These are phyloP conservation scores for Favolaschia claudopus DNA, from an alignment of 768 basidiomycete genomes.

Conservation along the genomic window DNA sequence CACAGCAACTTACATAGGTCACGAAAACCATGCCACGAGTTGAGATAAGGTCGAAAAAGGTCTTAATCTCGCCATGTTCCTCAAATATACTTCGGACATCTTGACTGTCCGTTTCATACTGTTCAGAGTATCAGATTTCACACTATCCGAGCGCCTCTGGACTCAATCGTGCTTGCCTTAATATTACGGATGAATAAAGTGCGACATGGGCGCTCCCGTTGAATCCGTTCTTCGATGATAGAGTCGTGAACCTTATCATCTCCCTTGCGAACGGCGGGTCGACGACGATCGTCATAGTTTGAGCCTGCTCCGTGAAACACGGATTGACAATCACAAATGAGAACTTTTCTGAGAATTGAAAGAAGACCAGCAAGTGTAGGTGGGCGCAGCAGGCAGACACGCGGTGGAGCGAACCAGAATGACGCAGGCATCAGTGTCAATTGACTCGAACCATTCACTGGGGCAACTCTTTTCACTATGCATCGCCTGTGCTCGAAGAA, in stretches of 20 bases:
- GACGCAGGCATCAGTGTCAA: slow-evolving; percentile 36
- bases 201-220: slow-evolving; percentile 93
- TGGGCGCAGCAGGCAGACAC: slow-evolving; percentile 54
- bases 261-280: slow-evolving; percentile 70
- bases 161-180: slow-evolving; percentile 71
- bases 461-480: slow-evolving; percentile 22
- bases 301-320: slow-evolving; percentile 71
- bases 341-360: slow-evolving; percentile 49
- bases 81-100: slow-evolving; percentile 88
- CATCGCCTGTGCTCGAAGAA: slow-evolving; percentile 36
- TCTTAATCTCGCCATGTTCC: slow-evolving; percentile 95
- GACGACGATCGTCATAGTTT: slow-evolving; percentile 59
- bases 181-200: slow-evolving; percentile 98
- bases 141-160: slow-evolving; percentile 6
- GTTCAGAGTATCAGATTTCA: slow-evolving; percentile 18
- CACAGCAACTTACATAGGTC: slow-evolving; percentile 82
- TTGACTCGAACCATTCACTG: slow-evolving; percentile 34
- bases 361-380: slow-evolving; percentile 48
- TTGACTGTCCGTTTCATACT: slow-evolving; percentile 91
- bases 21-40: slow-evolving; percentile 99
- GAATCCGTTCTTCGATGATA: slow-evolving; percentile 92
- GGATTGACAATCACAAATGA: slow-evolving; percentile 57
- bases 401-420: slow-evolving; percentile 44
- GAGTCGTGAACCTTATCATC: slow-evolving; percentile 92
- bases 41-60: slow-evolving; percentile 93